Conservation (phyloP, 345 rosid species). For the Lagerstroemia speciosa region DNA sequence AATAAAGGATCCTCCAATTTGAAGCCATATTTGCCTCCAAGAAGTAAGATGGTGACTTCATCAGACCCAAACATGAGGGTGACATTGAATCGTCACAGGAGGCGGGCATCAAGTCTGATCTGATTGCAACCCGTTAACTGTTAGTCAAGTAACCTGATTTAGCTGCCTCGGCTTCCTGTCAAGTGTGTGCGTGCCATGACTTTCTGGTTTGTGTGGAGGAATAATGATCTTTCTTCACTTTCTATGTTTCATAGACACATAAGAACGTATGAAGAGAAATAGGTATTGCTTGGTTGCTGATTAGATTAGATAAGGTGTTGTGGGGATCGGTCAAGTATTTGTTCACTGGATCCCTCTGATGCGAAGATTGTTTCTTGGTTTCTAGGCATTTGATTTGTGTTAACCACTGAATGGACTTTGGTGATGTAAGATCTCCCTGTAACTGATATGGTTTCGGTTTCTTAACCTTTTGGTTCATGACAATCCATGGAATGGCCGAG, state of each 20-base stretch:
- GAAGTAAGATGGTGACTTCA: conserved; percentile 52
- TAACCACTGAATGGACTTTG: neutral
- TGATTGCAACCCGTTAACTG: conserved; percentile 17
- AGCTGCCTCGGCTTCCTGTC: neutral
- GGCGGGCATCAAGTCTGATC: conserved; percentile 63
- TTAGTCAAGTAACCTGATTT: neutral
- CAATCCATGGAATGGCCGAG: neutral
- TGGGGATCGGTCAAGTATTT: neutral
- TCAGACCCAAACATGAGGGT: conserved; percentile 62
- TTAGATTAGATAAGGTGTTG: neutral
- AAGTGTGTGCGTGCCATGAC: neutral
- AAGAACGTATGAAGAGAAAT: neutral
- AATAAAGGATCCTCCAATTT: conserved; percentile 13
- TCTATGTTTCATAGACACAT: neutral
- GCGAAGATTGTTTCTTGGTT: neutral
- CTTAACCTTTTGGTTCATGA: neutral
- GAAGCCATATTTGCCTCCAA: conserved; percentile 28
- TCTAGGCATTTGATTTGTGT: neutral
- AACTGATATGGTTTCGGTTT: neutral
- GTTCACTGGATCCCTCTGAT: neutral
- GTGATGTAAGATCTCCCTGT: neutral
- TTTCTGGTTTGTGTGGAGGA: neutral
- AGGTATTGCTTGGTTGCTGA: neutral
- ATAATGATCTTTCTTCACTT: neutral
- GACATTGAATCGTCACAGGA: conserved; percentile 43